Base-by-base conservation (phyloP, 176 grass and related monocot species). In the Pharus latifolius region DNA sequence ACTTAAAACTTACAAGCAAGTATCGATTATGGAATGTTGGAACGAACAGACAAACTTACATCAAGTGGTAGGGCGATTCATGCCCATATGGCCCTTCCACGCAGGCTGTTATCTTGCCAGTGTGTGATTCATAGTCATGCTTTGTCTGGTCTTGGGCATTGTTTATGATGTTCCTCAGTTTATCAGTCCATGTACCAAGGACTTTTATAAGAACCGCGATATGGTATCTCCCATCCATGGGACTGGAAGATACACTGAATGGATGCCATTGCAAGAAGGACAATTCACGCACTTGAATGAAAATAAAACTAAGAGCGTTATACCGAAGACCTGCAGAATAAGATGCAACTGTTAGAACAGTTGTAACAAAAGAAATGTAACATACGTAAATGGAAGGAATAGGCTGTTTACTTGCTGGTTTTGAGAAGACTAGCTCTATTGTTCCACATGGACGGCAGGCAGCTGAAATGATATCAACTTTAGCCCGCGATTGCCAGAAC, bases 181-280 rank as follows among this genome's bases (percentile, higher is more conserved):
- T 90, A 4, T 70, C 84, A 42, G 94, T 98, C 94, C 94, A 98
- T 72, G 53, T 49, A 40, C 94, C 94, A 24, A 98, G 94, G 62
- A 93, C 89, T 69, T 98, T 98, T 75, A 98, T 93, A 38, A 98
- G 90, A 70, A 98, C 60, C 1, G 94, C 88, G 11, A 98, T 63
- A 67, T 98, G 94, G 72, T 91, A 84, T 59, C 40, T 98, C 24
- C 94, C 94, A 81, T 98, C 89, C 78, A 93, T 83, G 12, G 94
- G 94, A 50, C 94, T 98, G 16, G 94, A 98, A 43, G 94, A 98
- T 19, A 98, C 94, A 18, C 94, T 98, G 45, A 98, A 98, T 1
- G 94, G 94, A 84, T 98, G 94, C 94, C 94, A 98, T 41, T 98
- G 89, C 60, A 91, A 73, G 78, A 83, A 90, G 2, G 94, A 93